These are phyloP conservation scores for Boletus rubropictus DNA, from an alignment of 768 basidiomycete species.

Conservation along the genomic window DNA sequence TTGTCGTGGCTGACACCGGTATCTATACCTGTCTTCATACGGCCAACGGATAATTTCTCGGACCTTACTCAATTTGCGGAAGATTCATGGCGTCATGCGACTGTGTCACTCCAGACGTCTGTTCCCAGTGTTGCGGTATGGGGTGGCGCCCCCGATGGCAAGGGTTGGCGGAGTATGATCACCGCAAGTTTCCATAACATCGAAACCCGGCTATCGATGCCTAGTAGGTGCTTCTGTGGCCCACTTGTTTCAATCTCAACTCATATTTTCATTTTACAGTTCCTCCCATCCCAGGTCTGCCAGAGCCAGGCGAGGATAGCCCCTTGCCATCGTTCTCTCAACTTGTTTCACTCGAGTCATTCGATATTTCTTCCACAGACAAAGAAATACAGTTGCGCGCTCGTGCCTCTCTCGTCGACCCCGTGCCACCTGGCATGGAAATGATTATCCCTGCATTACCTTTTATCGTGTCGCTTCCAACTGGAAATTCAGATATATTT, in stretches of 20 bases:
- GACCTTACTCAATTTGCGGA: constrained; percentile 46
- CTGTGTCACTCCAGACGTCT: constrained; percentile 39
- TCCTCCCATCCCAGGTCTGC: constrained; percentile 60
- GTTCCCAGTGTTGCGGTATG: constrained; percentile 41
- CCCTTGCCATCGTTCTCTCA: constrained; percentile 54
- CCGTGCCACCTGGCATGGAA: constrained; percentile 44
- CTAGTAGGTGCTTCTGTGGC: constrained; percentile 39
- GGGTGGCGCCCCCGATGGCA: constrained; percentile 43
- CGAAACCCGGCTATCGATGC: constrained; percentile 41
- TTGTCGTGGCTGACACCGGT: constrained; percentile 54
- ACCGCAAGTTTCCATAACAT: constrained; percentile 41
- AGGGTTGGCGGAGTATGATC: constrained; percentile 43
- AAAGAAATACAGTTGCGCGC: constrained; percentile 43
- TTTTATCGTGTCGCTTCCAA: constrained; percentile 53
- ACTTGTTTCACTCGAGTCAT: constrained; percentile 55
- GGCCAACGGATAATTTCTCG: constrained; percentile 48
- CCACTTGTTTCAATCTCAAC: not conserved
- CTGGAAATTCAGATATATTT: constrained; percentile 12
- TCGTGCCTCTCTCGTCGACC: constrained; percentile 53
- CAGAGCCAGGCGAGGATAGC: constrained; percentile 44
- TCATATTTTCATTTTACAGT: constrained; percentile 42
- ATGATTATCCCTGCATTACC: constrained; percentile 54
- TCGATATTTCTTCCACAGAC: constrained; percentile 38
- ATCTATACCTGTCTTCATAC: constrained; percentile 44
- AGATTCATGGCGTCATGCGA: constrained; percentile 54